Conservation (phyloP, 352 stramenopile genomes). For the Phytophthora hibernalis region DNA sequence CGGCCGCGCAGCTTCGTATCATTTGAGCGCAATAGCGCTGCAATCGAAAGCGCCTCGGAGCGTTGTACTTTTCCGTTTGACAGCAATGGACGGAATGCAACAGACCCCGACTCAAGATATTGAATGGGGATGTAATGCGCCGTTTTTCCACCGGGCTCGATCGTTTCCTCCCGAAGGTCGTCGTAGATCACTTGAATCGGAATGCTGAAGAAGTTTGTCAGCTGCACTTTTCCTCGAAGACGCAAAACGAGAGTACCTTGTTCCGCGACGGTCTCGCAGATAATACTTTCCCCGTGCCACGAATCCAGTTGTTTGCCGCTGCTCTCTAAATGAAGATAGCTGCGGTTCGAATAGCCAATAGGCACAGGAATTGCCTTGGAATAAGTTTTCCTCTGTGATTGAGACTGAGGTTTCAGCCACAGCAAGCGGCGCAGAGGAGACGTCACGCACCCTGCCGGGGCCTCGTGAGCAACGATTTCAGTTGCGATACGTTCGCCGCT, state of each 20-base stretch:
- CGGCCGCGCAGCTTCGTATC: constrained; percentile 29
- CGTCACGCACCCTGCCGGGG: constrained; percentile 81
- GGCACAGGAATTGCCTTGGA: constrained; percentile 86
- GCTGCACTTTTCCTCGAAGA: constrained; percentile 79
- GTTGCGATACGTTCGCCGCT: constrained; percentile 75
- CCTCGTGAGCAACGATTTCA: constrained; percentile 84
- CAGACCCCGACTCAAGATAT: constrained; percentile 70
- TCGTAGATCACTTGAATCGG: constrained; percentile 86
- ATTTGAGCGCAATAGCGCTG: constrained; percentile 57
- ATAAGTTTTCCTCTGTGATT: constrained; percentile 37
- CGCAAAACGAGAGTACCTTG: constrained; percentile 85
- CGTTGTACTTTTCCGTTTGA: constrained; percentile 63
- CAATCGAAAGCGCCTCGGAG: constrained; percentile 68
- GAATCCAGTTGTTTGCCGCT: constrained; percentile 61
- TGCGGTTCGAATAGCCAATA: constrained; percentile 88
- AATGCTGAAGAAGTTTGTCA: constrained; percentile 77
- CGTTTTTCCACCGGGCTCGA: constrained; percentile 50
- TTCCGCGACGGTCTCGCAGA: constrained; percentile 87
- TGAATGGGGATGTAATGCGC: constrained; percentile 86
- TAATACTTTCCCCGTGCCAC: constrained; percentile 83
- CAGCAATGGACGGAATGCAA: constrained; percentile 79
- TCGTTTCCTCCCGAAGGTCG: constrained; percentile 56
- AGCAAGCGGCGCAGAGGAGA: constrained; percentile 76
- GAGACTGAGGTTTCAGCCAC: constrained; percentile 81
- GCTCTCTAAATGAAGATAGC: constrained; percentile 84